Percentiles rank a stretch among this genome's conserved stretches.
These are phyloP conservation scores for Lipomyces sp. DNA, from an alignment of 805 yeast species.

Conservation along the genomic window DNA sequence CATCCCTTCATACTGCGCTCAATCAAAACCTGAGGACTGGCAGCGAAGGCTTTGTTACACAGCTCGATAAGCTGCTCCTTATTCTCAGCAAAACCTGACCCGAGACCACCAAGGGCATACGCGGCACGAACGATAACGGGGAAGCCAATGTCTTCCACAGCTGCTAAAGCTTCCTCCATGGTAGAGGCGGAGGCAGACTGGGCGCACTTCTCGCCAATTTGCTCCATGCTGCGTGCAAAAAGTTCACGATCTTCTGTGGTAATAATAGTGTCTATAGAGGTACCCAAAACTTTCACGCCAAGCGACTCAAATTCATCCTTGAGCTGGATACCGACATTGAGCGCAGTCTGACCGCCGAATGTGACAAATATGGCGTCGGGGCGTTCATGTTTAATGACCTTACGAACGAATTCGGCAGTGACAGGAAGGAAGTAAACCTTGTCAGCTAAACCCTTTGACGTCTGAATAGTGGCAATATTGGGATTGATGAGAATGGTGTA, in stretches of 20 bases:
- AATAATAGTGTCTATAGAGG: conserved; percentile 92
- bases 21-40: conserved; percentile 93
- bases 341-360: conserved; percentile 98
- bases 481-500: conserved; percentile 96
- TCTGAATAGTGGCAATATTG: conserved; percentile 97
- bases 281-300: conserved; percentile 95
- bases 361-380: conserved; percentile 98
- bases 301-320: conserved; percentile 92
- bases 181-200: conserved; percentile 82
- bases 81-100: conserved; percentile 95
- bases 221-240: conserved; percentile 92
- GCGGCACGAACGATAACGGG: conserved; percentile 98
- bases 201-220: conserved; percentile 95
- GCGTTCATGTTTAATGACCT: conserved; percentile 90
- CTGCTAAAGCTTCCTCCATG: conserved; percentile 79
- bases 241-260: conserved; percentile 98
- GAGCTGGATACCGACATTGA: conserved; percentile 91
- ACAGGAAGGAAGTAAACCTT: conserved; percentile 98
- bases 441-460: conserved; percentile 97
- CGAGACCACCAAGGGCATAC: conserved; percentile 95
- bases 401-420: conserved; percentile 92
- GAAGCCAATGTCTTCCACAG: conserved; percentile 85
- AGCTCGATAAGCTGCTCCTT: conserved; percentile 79
- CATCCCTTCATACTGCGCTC: conserved; percentile 98
- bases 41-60: conserved; percentile 90